phyloP scores from a whole-genome alignment of 352 stramenopile species.

The Globisporangium solare region DNA sequence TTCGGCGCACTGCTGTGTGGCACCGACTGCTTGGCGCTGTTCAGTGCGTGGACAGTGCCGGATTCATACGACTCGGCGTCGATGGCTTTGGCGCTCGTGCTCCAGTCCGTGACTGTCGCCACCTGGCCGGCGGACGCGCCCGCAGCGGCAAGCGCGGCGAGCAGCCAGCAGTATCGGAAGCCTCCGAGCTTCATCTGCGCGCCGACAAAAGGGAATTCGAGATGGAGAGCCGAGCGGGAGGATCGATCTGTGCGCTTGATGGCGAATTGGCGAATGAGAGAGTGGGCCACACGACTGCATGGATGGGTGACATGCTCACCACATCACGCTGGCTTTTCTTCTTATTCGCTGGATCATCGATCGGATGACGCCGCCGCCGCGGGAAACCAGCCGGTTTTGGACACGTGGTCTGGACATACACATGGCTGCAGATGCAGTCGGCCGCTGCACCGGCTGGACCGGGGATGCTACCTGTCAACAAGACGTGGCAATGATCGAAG shows the following conservation, averaged over 20 bases:
- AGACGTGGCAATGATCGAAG: no score
- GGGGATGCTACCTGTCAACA: no score
- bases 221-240: background rate
- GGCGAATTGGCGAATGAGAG: constrained; percentile 19
- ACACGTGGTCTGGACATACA: background rate
- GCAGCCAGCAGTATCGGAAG: constrained; percentile 14
- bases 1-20: background rate
- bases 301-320: no score
- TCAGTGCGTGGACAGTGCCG: constrained; percentile 6
- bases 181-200: constrained; percentile 6
- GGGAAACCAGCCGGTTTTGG: background rate
- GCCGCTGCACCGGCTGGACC: no score
- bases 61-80: constrained; percentile 7
- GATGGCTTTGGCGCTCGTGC: background rate
- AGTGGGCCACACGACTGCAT: background rate
- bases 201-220: no score
- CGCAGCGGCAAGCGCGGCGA: constrained; percentile 10
- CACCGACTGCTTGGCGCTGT: constrained; percentile 10
- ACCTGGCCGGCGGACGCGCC: background rate
- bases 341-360: background rate
- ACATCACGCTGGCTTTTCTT: background rate
- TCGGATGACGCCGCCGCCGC: no score
- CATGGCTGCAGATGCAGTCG: no score
- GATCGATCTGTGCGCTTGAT: constrained; percentile 10
- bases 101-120: background rate